Evolutionary conservation across 345 rosid species (phyloP).

Genomic region (Eucalyptus regnans): DNA sequence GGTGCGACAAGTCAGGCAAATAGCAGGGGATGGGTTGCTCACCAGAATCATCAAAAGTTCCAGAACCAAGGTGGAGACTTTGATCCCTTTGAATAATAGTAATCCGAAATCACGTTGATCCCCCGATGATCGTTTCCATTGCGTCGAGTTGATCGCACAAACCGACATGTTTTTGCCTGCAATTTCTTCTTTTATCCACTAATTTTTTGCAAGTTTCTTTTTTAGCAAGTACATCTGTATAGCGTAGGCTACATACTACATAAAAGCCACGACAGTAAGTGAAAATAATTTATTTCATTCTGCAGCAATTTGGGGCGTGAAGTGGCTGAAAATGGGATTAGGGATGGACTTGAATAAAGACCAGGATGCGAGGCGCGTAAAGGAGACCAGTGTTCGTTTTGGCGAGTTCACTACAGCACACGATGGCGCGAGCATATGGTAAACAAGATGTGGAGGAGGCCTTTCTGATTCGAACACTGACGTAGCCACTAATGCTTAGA

Average conservation of each 20-base stretch:
- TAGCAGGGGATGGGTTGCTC: slow-evolving; percentile 72
- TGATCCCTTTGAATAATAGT: background rate
- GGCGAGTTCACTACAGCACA: background rate
- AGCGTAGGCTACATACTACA: background rate
- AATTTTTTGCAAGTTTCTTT: background rate
- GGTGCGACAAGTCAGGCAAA: slow-evolving; percentile 37
- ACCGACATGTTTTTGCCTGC: background rate
- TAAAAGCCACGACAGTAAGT: background rate
- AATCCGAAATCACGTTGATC: background rate
- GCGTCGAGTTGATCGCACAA: background rate
- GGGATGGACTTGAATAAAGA: background rate
- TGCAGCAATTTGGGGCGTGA: background rate
- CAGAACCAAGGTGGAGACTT: slow-evolving; percentile 22
- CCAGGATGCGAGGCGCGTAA: background rate
- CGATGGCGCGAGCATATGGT: background rate
- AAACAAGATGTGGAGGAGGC: background rate
- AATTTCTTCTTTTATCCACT: background rate
- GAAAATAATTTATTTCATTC: background rate
- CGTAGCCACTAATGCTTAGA: background rate
- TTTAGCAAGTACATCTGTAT: background rate
- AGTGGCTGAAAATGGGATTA: background rate
- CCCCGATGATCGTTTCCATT: background rate
- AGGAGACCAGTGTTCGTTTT: background rate
- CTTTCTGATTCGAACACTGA: background rate
- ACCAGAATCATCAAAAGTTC: slow-evolving; percentile 52